Evolutionary conservation across 768 basidiomycete genomes (phyloP).

Genomic region (Hortiboletus flavorubellus): DNA sequence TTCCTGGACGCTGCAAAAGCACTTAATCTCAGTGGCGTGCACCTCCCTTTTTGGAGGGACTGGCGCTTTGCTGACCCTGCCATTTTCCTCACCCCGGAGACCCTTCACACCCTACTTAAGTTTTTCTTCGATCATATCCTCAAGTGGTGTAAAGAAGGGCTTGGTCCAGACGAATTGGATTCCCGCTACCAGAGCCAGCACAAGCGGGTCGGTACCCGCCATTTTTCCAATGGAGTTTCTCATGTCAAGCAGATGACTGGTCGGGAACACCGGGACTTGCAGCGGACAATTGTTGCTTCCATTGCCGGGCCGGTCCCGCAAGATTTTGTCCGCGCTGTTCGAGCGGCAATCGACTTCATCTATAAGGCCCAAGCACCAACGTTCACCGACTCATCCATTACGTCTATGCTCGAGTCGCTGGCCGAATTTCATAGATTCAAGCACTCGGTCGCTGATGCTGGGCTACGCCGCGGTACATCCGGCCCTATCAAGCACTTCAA

Average conservation of each 20-base stretch:
- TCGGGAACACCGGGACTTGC: constrained; percentile 36
- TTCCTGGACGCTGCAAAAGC: constrained; percentile 24
- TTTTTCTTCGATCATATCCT: constrained; percentile 13
- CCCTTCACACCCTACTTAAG: constrained; percentile 7
- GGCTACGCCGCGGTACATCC: not conserved
- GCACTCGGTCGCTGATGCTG: not conserved
- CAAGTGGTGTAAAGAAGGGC: constrained; percentile 10
- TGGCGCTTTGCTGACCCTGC: constrained; percentile 34
- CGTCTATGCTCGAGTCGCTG: not conserved
- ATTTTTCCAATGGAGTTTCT: constrained; percentile 39
- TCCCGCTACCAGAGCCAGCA: not conserved
- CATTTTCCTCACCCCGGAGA: constrained; percentile 33
- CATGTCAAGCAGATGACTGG: constrained; percentile 42
- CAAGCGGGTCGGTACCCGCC: constrained; percentile 24
- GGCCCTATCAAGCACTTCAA: not conserved
- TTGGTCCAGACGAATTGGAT: not conserved
- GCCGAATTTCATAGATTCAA: not conserved
- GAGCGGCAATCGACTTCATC: constrained; percentile 24
- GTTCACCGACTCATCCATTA: constrained; percentile 11
- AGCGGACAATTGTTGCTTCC: constrained; percentile 31
- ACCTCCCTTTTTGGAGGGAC: constrained; percentile 36
- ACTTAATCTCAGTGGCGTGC: constrained; percentile 3
- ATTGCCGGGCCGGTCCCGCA: not conserved
- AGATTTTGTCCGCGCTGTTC: constrained; percentile 1
- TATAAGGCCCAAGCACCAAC: constrained; percentile 21